Percentiles rank a stretch among this genome's conserved stretches.
These are phyloP conservation scores for Pedinophyceae sp. DNA, from an alignment of 139 green algal genomes.

Conservation along the genomic window DNA sequence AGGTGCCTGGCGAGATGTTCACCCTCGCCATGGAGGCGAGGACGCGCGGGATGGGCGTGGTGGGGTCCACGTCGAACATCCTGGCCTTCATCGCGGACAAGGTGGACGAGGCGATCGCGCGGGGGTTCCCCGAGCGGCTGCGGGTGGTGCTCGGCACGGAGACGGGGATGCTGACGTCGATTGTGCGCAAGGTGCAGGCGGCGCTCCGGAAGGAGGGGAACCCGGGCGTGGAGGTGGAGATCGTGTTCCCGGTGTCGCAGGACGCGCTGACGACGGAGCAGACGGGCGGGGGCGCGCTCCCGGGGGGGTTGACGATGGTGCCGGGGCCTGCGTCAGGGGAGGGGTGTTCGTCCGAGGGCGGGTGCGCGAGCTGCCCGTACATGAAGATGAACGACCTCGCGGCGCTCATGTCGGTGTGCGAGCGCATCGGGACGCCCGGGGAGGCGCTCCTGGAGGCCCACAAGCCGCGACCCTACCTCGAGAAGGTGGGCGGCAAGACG, in stretches of 20 bases:
- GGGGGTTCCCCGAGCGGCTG: conserved; percentile 42
- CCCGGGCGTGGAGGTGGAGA: conserved; percentile 68
- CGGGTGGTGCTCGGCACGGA: conserved; percentile 95
- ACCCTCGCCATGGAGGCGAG: conserved; percentile 73
- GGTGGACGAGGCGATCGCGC: conserved; percentile 37
- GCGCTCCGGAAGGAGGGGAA: conserved; percentile 16
- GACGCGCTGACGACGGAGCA: conserved; percentile 54
- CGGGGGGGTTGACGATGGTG: conserved; percentile 43
- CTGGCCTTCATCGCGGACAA: conserved; percentile 83
- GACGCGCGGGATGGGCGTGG: conserved; percentile 64
- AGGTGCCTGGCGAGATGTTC: conserved; percentile 90
- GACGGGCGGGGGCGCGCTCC: conserved; percentile 20
- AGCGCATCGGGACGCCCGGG: conserved; percentile 21
- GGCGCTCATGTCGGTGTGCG: conserved; percentile 35
- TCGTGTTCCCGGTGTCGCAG: conserved; percentile 86
- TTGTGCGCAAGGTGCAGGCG: conserved; percentile 72
- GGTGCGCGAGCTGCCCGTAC: conserved; percentile 91
- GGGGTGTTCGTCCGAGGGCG: conserved; percentile 78
- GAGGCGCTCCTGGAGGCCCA: conserved; percentile 46
- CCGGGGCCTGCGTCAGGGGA: conserved; percentile 54
- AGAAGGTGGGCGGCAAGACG: conserved; percentile 37
- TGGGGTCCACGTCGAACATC: conserved; percentile 94
- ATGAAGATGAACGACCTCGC: conserved; percentile 90
- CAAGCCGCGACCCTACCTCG: conserved; percentile 48
- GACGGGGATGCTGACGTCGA: conserved; percentile 91